Evolutionary conservation across 2,329 filamentous ascomycete species (phyloP).

Genomic region (Lasiodiplodia theobromae): DNA sequence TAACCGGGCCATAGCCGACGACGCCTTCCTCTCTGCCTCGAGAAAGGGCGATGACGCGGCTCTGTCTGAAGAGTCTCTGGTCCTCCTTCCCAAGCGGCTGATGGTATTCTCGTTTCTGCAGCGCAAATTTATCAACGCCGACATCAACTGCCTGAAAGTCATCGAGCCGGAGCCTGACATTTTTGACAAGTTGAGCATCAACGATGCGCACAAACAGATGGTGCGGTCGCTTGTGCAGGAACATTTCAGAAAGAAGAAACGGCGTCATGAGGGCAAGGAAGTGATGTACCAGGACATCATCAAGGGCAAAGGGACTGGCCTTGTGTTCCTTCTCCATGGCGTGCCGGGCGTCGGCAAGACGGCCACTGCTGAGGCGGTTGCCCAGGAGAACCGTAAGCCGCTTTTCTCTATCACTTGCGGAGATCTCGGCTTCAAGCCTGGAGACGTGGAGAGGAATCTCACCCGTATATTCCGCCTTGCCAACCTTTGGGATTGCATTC

Average conservation of each 20-base stretch:
- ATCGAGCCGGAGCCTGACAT: too few relatives aligned
- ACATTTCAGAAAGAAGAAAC: neutral
- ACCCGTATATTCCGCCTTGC: slow-evolving; percentile 27
- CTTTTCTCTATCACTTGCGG: slow-evolving; percentile 13
- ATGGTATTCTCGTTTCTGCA: too few relatives aligned
- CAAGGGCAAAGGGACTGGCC: neutral
- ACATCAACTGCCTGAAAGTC: too few relatives aligned
- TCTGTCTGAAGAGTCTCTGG: too few relatives aligned
- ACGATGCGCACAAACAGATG: too few relatives aligned
- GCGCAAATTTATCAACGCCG: too few relatives aligned
- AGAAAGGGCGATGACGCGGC: too few relatives aligned
- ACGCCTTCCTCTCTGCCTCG: too few relatives aligned
- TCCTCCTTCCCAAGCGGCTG: too few relatives aligned
- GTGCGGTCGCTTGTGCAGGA: too few relatives aligned
- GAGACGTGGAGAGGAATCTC: slow-evolving; percentile 30
- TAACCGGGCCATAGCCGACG: too few relatives aligned
- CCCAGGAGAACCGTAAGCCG: neutral
- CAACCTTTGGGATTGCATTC: slow-evolving; percentile 56
- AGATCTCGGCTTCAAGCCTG: slow-evolving; percentile 29
- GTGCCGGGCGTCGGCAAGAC: neutral
- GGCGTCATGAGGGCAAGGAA: neutral
- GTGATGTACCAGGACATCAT: neutral
- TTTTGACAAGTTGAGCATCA: too few relatives aligned
- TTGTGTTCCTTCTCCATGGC: neutral
- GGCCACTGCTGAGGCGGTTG: neutral